Base-by-base conservation (phyloP, 371 early-diverging fungal species). In the Mortierella sp. region DNA sequence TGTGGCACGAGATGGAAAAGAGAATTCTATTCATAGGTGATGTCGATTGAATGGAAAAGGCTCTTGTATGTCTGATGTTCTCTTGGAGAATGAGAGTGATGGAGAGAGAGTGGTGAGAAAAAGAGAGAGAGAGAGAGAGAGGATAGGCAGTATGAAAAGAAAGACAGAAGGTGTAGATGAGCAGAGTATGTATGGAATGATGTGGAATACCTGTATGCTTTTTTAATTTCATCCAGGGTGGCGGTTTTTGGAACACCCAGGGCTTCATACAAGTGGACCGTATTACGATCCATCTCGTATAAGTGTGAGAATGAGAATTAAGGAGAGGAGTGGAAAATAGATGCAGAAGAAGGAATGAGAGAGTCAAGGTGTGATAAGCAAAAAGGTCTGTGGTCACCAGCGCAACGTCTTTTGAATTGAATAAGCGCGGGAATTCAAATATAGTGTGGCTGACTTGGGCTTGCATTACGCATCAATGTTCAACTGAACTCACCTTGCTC, bases 211-310 rank as follows among this genome's bases (percentile, higher is more conserved):
- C 80, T 80, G 84, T 88, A 93, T 26, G 93, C 91, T 69, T 88
- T 88, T 82, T 91, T 92, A 64, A 95, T 88, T 60, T 95, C 93
- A 19, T 85, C 86, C 37, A 86, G 84, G 26, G 92, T 88, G 17
- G 94, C 89, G 15, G 79, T 76, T 68, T 86, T 86, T n/a, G 85
- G 78, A 22, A 95, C 84, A 1, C 88, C 90, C n/a, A 95, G 83
- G 37, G 85, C 82, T 57, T 85, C 85, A 67, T 93, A 93, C 40
- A 92, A 83, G 66, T 84, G 85, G 42, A 75, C 78, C 57, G 83
- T 85, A 61, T 84, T 85, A 61, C 87, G 83, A 70, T 87, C 87
- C 87, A 87, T 87, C 66, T 31, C 67, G 66, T 47, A 31, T 10
- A 32, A 31, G 4, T 66, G 26, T n/a, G 58, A 37, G 34, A 45